Evolutionary conservation across 371 early-diverging fungal species (phyloP).

Genomic region (Syncephalastrum racemosum): DNA sequence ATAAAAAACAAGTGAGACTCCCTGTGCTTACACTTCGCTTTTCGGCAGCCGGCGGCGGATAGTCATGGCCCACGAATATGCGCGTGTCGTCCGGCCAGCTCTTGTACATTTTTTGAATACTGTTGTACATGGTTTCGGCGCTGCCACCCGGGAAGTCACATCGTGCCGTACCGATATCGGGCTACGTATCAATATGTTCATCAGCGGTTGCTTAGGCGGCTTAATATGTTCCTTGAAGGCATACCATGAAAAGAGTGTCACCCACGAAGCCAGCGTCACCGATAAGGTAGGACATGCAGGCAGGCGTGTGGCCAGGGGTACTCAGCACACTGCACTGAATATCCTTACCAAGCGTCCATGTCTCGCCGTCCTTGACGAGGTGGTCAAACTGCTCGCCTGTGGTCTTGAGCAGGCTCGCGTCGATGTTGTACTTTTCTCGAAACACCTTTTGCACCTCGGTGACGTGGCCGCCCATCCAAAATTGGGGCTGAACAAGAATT

Average conservation of each 20-base stretch:
- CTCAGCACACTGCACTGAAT: conserved; percentile 35
- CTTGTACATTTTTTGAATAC: conserved; percentile 42
- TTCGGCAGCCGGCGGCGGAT: conserved; percentile 23
- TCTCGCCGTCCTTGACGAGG: conserved; percentile 21
- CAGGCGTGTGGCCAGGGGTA: conserved; percentile 52
- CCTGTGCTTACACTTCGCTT: neutral
- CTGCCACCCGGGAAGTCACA: conserved; percentile 56
- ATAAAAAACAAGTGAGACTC: neutral
- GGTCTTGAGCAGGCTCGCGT: conserved; percentile 16
- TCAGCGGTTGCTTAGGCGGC: neutral
- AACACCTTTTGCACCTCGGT: conserved; percentile 42
- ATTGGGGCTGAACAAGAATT: conserved; percentile 29
- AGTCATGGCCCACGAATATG: conserved; percentile 49
- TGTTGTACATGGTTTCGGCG: conserved; percentile 37
- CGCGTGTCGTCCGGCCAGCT: conserved; percentile 46
- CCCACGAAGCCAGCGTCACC: conserved; percentile 52
- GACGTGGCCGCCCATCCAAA: conserved; percentile 41
- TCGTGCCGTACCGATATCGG: conserved; percentile 50
- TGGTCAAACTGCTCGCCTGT: conserved; percentile 42
- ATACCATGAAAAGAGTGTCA: conserved; percentile 52
- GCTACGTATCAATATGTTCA: conserved; percentile 21
- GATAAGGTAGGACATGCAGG: conserved; percentile 43
- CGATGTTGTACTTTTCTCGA: conserved; percentile 35
- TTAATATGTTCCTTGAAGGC: conserved; percentile 3
- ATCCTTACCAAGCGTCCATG: conserved; percentile 42